Percentiles rank a stretch among this genome's conserved stretches.
Evolutionary conservation across 2,329 filamentous ascomycete species (phyloP).

Genomic region (Colletotrichum abscissum): DNA sequence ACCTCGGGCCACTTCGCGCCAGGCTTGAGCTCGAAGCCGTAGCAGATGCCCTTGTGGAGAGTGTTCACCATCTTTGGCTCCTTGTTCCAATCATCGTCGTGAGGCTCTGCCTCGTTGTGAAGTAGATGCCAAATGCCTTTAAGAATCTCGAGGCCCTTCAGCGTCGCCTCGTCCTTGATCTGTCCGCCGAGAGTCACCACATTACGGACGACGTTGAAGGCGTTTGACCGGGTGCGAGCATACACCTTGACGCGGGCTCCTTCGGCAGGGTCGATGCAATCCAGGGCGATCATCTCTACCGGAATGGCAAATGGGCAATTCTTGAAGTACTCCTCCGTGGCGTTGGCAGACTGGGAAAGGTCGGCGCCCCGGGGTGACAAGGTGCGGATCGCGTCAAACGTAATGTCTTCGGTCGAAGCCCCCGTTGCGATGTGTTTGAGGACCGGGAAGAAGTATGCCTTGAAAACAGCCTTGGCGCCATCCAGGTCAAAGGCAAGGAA

Average conservation of each 20-base stretch:
- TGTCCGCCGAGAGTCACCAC: slow-evolving; percentile 41
- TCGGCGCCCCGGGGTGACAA: slow-evolving; percentile 37
- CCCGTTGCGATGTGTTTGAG: slow-evolving; percentile 41
- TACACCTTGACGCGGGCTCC: slow-evolving; percentile 43
- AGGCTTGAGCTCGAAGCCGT: slow-evolving; percentile 42
- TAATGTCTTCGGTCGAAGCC: slow-evolving; percentile 36
- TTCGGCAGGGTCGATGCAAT: slow-evolving; percentile 40
- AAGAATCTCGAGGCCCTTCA: slow-evolving; percentile 39
- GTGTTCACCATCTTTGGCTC: slow-evolving; percentile 24
- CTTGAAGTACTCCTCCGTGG: slow-evolving; percentile 37
- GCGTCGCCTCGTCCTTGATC: slow-evolving; percentile 36
- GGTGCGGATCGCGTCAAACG: slow-evolving; percentile 39
- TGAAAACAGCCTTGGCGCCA: slow-evolving; percentile 37
- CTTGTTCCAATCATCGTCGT: slow-evolving; percentile 30
- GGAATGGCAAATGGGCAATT: slow-evolving; percentile 38
- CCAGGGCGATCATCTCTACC: slow-evolving; percentile 42
- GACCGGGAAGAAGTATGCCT: slow-evolving; percentile 41
- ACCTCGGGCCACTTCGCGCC: slow-evolving; percentile 39
- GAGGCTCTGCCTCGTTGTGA: slow-evolving; percentile 39
- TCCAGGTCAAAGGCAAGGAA: slow-evolving; percentile 43
- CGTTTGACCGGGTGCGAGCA: slow-evolving; percentile 39
- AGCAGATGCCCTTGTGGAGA: slow-evolving; percentile 39
- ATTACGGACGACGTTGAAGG: slow-evolving; percentile 39
- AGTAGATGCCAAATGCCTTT: slow-evolving; percentile 41
- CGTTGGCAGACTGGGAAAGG: slow-evolving; percentile 34